Conservation (phyloP, 495 filamentous ascomycete species). For the Pyronema domesticum region DNA sequence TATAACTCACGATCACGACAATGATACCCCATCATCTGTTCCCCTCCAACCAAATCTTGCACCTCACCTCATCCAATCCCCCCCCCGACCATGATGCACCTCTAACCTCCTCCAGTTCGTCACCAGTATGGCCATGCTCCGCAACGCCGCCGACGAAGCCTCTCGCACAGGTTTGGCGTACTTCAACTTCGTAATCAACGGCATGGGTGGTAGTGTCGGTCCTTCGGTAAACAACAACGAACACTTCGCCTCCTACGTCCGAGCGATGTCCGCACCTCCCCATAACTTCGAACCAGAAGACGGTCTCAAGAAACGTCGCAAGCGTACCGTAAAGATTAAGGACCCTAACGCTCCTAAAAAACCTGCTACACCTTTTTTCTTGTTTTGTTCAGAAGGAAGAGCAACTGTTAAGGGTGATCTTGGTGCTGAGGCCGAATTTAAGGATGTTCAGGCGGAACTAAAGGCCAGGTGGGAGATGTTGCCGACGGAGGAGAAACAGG, state of each 20-base stretch:
- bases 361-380: constrained; percentile 81
- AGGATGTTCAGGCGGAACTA: constrained; percentile 66
- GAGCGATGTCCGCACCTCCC: constrained; percentile 9
- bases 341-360: constrained; percentile 93
- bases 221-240: neutral
- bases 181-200: constrained; percentile 13
- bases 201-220: neutral
- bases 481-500: constrained; percentile 52
- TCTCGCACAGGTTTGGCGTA: constrained; percentile 15
- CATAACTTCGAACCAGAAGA: constrained; percentile 8
- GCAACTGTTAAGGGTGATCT: constrained; percentile 58
- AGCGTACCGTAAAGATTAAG: constrained; percentile 21
- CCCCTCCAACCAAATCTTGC: too few relatives aligned
- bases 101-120: constrained; percentile 14
- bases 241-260: constrained; percentile 3
- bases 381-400: constrained; percentile 75
- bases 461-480: constrained; percentile 67
- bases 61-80: neutral
- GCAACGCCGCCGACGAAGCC: constrained; percentile 19
- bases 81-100: neutral
- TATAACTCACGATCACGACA: too few relatives aligned
- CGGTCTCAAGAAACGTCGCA: constrained; percentile 38
- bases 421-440: constrained; percentile 48
- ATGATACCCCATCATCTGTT: too few relatives aligned
- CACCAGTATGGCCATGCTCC: constrained; percentile 19